These are phyloP conservation scores for Boletales sp. DNA, from an alignment of 768 basidiomycete genomes.

Conservation along the genomic window DNA sequence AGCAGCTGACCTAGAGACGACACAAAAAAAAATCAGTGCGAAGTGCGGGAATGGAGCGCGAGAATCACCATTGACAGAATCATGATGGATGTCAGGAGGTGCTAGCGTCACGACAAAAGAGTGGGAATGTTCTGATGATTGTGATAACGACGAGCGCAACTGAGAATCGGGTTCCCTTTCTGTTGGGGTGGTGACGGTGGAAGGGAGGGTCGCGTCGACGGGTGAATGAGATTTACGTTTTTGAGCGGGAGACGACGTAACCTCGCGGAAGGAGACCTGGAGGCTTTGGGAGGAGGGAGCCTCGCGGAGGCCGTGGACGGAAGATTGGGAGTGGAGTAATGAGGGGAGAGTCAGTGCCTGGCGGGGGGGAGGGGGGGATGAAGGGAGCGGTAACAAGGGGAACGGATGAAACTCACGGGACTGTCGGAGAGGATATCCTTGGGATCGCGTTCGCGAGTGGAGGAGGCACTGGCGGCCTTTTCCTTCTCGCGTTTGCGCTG, in stretches of 20 bases:
- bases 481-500: constrained; percentile 81
- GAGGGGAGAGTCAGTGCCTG: constrained; percentile 4
- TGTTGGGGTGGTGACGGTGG: constrained; percentile 18
- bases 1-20: constrained; percentile 1
- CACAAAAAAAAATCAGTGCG: no score
- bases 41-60: background rate
- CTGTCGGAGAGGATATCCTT: constrained; percentile 33
- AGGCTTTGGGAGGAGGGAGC: constrained; percentile 22
- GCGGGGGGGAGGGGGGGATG: background rate
- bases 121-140: constrained; percentile 29
- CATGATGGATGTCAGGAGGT: constrained; percentile 28
- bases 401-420: constrained; percentile 32
- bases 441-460: constrained; percentile 23
- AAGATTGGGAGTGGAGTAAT: constrained; percentile 20
- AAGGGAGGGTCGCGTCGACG: constrained; percentile 4
- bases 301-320: constrained; percentile 22
- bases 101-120: constrained; percentile 43
- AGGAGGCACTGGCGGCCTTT: constrained; percentile 28
- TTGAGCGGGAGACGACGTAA: background rate
- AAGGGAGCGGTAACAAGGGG: background rate
- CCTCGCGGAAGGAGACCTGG: constrained; percentile 9
- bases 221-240: constrained; percentile 13
- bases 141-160: constrained; percentile 7
- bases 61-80: background rate
- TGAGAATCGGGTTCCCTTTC: constrained; percentile 9